These are phyloP conservation scores for Alternaria metachromatica DNA, from an alignment of 2,329 filamentous ascomycete species.

Conservation along the genomic window DNA sequence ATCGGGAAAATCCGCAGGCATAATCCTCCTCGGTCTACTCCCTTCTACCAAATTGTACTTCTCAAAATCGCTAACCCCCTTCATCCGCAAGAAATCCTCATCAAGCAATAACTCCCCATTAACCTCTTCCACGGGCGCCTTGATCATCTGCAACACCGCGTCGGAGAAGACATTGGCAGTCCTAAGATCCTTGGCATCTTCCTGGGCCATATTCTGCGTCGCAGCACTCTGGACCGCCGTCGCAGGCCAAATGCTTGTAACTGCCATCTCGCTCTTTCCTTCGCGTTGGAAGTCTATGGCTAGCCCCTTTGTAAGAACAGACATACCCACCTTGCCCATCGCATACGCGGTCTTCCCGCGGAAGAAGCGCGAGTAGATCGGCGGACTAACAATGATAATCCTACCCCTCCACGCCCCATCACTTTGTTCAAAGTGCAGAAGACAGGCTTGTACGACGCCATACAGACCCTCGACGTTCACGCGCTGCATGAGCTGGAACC, in stretches of 20 bases:
- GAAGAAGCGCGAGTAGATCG: slow-evolving; percentile 86
- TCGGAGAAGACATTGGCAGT: slow-evolving; percentile 78
- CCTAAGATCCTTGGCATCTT: slow-evolving; percentile 64
- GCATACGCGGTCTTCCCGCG: slow-evolving; percentile 86
- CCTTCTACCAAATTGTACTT: slow-evolving; percentile 75
- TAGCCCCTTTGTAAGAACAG: slow-evolving; percentile 78
- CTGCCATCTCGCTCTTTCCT: slow-evolving; percentile 70
- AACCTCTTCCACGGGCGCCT: slow-evolving; percentile 64
- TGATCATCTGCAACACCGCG: slow-evolving; percentile 75
- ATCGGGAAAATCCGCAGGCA: slow-evolving; percentile 74
- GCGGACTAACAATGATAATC: slow-evolving; percentile 80
- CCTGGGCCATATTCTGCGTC: slow-evolving; percentile 61
- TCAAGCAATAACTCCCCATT: slow-evolving; percentile 78
- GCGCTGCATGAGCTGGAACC: slow-evolving; percentile 68
- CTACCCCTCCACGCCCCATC: slow-evolving; percentile 63
- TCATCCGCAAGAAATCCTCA: slow-evolving; percentile 77
- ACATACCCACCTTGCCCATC: slow-evolving; percentile 79
- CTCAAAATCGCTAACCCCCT: slow-evolving; percentile 73
- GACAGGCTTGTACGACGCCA: slow-evolving; percentile 69
- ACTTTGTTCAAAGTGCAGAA: slow-evolving; percentile 68
- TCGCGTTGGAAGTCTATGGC: slow-evolving; percentile 81
- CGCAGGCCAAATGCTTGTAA: slow-evolving; percentile 84
- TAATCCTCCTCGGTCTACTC: slow-evolving; percentile 72
- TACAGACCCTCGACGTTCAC: slow-evolving; percentile 73
- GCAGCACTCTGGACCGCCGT: slow-evolving; percentile 79